Conservation (phyloP, 2,329 filamentous ascomycete genomes). For the Stachybotrys chlorohalonatus region DNA sequence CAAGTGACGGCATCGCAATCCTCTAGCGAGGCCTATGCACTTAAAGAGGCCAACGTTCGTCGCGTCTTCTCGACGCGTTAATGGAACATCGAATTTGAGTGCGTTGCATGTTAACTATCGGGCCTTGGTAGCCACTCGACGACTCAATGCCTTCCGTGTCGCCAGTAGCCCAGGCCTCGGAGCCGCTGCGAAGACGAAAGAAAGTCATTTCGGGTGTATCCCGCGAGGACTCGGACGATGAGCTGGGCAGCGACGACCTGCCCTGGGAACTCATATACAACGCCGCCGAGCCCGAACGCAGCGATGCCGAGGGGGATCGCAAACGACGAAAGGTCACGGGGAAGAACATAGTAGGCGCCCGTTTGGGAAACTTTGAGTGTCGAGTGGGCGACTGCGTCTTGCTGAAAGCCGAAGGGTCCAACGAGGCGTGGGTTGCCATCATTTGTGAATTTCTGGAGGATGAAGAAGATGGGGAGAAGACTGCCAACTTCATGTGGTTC, state of each 20-base stretch:
- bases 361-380: conserved; percentile 74
- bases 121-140: conserved; percentile 1
- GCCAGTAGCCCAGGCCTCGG: conserved; percentile 7
- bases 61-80: not conserved
- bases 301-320: conserved; percentile 17
- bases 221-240: conserved; percentile 81
- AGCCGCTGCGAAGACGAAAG: conserved; percentile 9
- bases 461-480: conserved; percentile 57
- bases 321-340: conserved; percentile 24
- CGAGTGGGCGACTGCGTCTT: conserved; percentile 74
- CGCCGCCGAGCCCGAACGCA: conserved; percentile 19
- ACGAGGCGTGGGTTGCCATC: conserved; percentile 87
- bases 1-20: not conserved
- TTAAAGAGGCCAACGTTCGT: not conserved
- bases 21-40: not conserved
- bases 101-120: not conserved
- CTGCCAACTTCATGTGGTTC: conserved; percentile 93
- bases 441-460: conserved; percentile 74
- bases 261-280: conserved; percentile 76
- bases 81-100: not conserved
- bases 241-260: conserved; percentile 63
- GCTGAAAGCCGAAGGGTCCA: conserved; percentile 76
- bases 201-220: conserved; percentile 41
- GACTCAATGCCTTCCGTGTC: conserved; percentile 14
- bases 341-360: conserved; percentile 65